phyloP scores from a whole-genome alignment of 2,329 filamentous ascomycete species.

The Arthrocladium fulminans region DNA sequence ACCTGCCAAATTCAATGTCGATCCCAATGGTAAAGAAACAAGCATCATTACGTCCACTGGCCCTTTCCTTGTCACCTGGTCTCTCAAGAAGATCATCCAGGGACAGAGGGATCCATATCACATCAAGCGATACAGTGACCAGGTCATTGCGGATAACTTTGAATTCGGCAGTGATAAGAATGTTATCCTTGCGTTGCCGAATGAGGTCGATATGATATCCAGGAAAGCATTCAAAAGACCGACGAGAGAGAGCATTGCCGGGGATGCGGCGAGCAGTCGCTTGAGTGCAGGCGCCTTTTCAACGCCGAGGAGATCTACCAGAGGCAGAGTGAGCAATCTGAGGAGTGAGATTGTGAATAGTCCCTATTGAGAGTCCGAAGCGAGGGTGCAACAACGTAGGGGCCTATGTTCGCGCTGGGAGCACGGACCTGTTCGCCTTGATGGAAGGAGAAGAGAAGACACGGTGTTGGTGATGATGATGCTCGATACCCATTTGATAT shows the following conservation, averaged over 20 bases:
- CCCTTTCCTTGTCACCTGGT: conserved; percentile 96
- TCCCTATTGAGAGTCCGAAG: conserved; percentile 46
- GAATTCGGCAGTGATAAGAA: conserved; percentile 96
- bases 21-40: conserved; percentile 70
- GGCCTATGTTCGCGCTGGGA: not conserved
- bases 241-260: conserved; percentile 84
- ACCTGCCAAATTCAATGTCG: conserved; percentile 86
- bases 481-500: conserved; percentile 1
- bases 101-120: conserved; percentile 81
- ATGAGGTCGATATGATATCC: conserved; percentile 96
- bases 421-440: not conserved
- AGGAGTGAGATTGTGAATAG: conserved; percentile 75
- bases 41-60: conserved; percentile 95
- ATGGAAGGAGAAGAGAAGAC: not conserved
- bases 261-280: conserved; percentile 37
- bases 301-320: conserved; percentile 35
- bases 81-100: conserved; percentile 74
- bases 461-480: too few species aligned
- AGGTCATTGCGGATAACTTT: conserved; percentile 98
- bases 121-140: conserved; percentile 92
- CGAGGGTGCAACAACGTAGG: too few species aligned
- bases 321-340: conserved; percentile 48
- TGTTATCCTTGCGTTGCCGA: conserved; percentile 90
- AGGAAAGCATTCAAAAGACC: conserved; percentile 77
- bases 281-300: conserved; percentile 34